Base-by-base conservation (phyloP, 2,329 filamentous ascomycete genomes). In the Pseudogymnoascus sp. region DNA sequence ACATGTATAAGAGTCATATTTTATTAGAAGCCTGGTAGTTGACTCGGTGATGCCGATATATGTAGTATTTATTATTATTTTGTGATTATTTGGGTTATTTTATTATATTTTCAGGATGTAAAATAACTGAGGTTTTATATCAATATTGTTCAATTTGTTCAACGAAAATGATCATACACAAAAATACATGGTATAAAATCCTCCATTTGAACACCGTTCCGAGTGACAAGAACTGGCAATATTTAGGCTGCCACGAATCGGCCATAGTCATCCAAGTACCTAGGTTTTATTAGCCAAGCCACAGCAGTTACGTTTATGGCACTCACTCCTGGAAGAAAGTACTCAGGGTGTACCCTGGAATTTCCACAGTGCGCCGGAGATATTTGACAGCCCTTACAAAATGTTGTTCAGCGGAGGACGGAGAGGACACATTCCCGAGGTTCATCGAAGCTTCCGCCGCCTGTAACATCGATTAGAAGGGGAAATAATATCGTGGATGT, bases 371-470 rank as follows among this genome's bases (percentile, higher is more conserved):
- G 62, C 71, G 72, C 63, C 77, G 75, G 33, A 83, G 70, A 69
- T 80, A 77, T 40, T 69, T 69, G 56, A 82, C 70, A 0, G 80
- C 80, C 67, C 77, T 72, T 16, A 72, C 70, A 64, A 80, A 82
- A 62, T 78, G 75, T 12, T 71, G 71, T 65, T 78, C 73, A 64
- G 80, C 80, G 40, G 70, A 68, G 35, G 77, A 74, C 6, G 75
- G 69, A 21, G 76, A 76, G 3, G 78, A 79, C 1, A 80, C 78
- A 63, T 81, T 82, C 12, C 80, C 80, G 14, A 82, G 68, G 62
- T 77, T 81, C 77, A 82, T 82, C 64, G 77, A 77, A 35, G 79
- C 77, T 72, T 82, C 80, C 18, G 80, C 80, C 35, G 79, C 76
- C 78, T 80, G 65, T 37, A 37, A 16, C 18, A 65, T 59, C 16